Base-by-base conservation (phyloP, 345 rosid species). In the Rubroshorea leprosula region DNA sequence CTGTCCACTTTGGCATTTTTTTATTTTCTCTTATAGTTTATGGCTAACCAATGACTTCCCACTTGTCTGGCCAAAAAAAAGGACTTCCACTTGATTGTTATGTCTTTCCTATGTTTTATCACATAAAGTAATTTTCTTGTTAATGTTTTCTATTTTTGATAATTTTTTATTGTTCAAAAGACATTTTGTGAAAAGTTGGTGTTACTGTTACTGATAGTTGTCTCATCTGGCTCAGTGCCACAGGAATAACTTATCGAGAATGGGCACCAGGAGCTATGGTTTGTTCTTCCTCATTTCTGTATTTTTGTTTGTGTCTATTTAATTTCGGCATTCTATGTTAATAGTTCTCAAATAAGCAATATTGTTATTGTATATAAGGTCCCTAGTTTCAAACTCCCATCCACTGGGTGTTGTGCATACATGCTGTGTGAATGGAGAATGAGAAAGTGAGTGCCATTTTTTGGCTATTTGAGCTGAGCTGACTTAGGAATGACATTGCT, bases 251-350 rank as follows among this genome's bases (percentile, higher is more conserved):
- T 47, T 92, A 89, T 66, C 74, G 96, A 63, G 98, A 92, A 74
- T 92, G 98, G 98, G 96, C 98, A 51, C 98, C 98, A 0, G 98
- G 93, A 84, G 98, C 98, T 23, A 84, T 73, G 96, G 98, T 92
- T 60, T 65, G 85, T 80, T 61, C 60, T 41, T 54, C 62, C 35
- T 44, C 51, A 22, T 16, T 65, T 49, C 24, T 58, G 16, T 62
- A 18, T 25, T 45, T 26, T 22, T 23, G 57, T 35, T 39, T 26
- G 39, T 35, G 6, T 23, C 44, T 35, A n/a, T 29, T 25, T 61
- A 24, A n/a, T 41, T 3, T 29, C 35, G 22, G 35, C 3, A 39
- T 44, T 44, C 16, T 44, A 1, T 15, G 14, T 15, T 15, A 44
- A 44, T 1, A 44, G 3, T 44, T 44, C 47, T 44, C 17, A 14